Base-by-base conservation (phyloP, 805 yeast species). In the Lipomyces chichibuensis region DNA sequence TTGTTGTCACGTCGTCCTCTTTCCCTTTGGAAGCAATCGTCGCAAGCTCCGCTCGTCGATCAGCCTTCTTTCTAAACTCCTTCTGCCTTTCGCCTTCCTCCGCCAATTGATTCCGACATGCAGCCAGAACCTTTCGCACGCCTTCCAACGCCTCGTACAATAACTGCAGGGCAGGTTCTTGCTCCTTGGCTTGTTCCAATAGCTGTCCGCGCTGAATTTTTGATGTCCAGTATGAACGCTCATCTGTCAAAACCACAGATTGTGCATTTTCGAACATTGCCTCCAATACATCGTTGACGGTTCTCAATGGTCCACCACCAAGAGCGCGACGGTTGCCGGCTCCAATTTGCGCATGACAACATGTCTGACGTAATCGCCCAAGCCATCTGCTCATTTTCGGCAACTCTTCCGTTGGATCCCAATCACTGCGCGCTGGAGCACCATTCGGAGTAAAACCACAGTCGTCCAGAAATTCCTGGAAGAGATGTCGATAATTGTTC, bases 401-500 rank as follows among this genome's bases (percentile, higher is more conserved):
- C 35, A 65, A 58, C 20, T 62, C 72, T 3, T 56, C 70, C 13
- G 49, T 52, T 11, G 71, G 71, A 46, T 67, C 64, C 67, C 72
- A 65, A 14, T 63, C 67, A 56, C 51, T 64, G 3, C 63, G 35
- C 3, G 69, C 43, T 27, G 70, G 69, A n/a, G 56, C 64, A 6
- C 67, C 73, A 33, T 60, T 59, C 8, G 67, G 66, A 13, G 66
- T 63, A 13, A 76, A 3, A 87, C 87, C 39, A 86, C 90, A 37
- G 80, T 84, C 17, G 77, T 74, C 61, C 86, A 79, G 62, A 73
- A 92, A 91, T n/a, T 84, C 83, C 23, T 83, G 81, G 74, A 86
- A 86, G 25, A 86, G 72, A 70, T 87, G 86, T 61, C 87, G 84
- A 75, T 95, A 95, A 73, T 91, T 88, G 74, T 91, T 92, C 74